A percentile compares a stretch with the other conserved stretches of the same genome.
Evolutionary conservation across 2,329 filamentous ascomycete species (phyloP).

Genomic region (Talaromyces atroroseus): DNA sequence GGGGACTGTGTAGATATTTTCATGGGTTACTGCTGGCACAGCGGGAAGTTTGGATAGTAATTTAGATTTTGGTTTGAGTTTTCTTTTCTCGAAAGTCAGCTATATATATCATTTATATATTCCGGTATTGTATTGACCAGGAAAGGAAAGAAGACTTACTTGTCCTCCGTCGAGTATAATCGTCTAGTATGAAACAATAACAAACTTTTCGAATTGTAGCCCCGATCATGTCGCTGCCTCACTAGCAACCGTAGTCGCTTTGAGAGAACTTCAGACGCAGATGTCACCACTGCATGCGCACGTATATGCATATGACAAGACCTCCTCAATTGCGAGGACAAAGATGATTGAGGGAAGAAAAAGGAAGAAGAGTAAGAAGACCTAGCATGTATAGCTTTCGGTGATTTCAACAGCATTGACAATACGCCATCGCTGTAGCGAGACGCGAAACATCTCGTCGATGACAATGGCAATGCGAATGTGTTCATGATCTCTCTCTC

Average conservation of each 20-base stretch:
- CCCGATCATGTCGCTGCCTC: background rate
- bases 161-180: background rate
- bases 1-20: slow-evolving; percentile 96
- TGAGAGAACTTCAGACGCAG: background rate
- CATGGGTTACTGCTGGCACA: slow-evolving; percentile 44
- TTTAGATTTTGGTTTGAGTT: slow-evolving; percentile 18
- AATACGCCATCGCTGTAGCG: background rate
- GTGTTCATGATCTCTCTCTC: background rate
- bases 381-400: background rate
- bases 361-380: background rate
- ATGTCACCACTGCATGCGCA: background rate
- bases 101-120: background rate
- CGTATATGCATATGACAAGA: background rate
- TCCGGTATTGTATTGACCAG: background rate
- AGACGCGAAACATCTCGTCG: background rate
- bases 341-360: background rate
- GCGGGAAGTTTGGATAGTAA: slow-evolving; percentile 29
- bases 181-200: background rate
- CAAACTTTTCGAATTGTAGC: background rate
- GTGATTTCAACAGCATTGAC: background rate
- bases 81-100: background rate
- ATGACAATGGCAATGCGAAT: background rate
- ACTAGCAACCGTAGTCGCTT: background rate
- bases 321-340: background rate
- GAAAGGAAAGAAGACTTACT: background rate